A percentile compares a stretch with the other conserved stretches of the same genome.
Conservation (phyloP, 1,284 basidiomycete species). For the Pyrrhoderma noxium region DNA sequence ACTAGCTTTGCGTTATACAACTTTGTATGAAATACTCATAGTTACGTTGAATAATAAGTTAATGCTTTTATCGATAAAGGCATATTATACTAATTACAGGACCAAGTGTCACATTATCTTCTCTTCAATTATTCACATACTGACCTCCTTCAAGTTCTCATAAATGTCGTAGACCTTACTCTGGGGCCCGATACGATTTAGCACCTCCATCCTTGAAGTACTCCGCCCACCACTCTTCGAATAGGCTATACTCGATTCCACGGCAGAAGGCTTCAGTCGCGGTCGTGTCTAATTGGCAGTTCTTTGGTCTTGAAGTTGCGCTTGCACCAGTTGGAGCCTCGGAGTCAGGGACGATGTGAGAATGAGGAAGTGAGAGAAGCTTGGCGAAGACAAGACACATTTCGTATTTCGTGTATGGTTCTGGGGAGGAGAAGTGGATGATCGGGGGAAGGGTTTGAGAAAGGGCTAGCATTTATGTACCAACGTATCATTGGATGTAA, state of each 20-base stretch:
- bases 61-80: no score
- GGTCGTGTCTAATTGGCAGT: constrained; percentile 62
- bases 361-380: constrained; percentile 55
- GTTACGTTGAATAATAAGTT: no score
- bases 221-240: constrained; percentile 70
- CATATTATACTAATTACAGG: no score
- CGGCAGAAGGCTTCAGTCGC: constrained; percentile 61
- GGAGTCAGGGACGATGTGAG: constrained; percentile 60
- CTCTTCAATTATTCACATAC: no score
- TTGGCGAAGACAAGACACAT: constrained; percentile 72
- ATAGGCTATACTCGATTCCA: constrained; percentile 52
- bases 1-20: no score
- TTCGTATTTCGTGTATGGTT: constrained; percentile 80
- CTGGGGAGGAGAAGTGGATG: constrained; percentile 67
- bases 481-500: not conserved
- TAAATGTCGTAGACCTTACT: no score
- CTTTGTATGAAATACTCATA: no score
- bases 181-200: not conserved
- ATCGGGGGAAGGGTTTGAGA: constrained; percentile 41
- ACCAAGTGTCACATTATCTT: no score
- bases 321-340: constrained; percentile 52
- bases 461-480: constrained; percentile 28
- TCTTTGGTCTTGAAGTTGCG: constrained; percentile 59
- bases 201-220: constrained; percentile 24
- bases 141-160: no score